Evolutionary conservation across 2,329 filamentous ascomycete genomes (phyloP).

Genomic region (Sphaerulina populicola): DNA sequence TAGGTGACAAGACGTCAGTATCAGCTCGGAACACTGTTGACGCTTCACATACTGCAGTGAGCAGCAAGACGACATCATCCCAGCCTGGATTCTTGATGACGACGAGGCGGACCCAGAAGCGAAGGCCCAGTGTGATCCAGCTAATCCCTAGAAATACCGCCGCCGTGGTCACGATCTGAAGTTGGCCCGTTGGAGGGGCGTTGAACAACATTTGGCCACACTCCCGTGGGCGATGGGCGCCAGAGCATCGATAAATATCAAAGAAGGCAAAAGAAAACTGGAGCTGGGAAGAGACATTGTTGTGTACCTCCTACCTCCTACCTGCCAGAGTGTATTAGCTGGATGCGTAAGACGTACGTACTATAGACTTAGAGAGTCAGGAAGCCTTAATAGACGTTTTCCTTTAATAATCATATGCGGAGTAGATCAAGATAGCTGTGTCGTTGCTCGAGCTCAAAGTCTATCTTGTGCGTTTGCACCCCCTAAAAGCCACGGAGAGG

Average conservation of each 20-base stretch:
- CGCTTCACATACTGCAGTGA: slow-evolving; percentile 33
- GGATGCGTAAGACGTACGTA: neutral
- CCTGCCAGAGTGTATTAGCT: neutral
- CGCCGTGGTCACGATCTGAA: slow-evolving; percentile 5
- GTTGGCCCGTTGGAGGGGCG: slow-evolving; percentile 1
- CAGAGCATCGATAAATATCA: neutral
- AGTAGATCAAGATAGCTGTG: slow-evolving; percentile 1
- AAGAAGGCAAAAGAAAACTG: neutral
- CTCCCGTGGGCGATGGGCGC: neutral
- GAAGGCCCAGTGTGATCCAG: slow-evolving; percentile 35
- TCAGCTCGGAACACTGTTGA: neutral
- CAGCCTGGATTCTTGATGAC: slow-evolving; percentile 38
- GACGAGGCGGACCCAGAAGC: slow-evolving; percentile 36
- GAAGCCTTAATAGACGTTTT: neutral
- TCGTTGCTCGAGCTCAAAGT: neutral
- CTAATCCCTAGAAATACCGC: slow-evolving; percentile 10
- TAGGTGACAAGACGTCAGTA: slow-evolving; percentile 8
- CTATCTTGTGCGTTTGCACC: neutral
- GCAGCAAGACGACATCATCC: slow-evolving; percentile 38
- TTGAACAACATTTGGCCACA: slow-evolving; percentile 7
- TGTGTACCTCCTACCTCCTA: too few species aligned
- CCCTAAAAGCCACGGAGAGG: neutral
- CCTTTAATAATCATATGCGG: too few species aligned
- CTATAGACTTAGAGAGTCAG: slow-evolving; percentile 6
- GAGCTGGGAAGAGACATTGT: neutral